These are phyloP conservation scores for Penicillium expansum DNA, from an alignment of 2,329 filamentous ascomycete species.

Conservation along the genomic window DNA sequence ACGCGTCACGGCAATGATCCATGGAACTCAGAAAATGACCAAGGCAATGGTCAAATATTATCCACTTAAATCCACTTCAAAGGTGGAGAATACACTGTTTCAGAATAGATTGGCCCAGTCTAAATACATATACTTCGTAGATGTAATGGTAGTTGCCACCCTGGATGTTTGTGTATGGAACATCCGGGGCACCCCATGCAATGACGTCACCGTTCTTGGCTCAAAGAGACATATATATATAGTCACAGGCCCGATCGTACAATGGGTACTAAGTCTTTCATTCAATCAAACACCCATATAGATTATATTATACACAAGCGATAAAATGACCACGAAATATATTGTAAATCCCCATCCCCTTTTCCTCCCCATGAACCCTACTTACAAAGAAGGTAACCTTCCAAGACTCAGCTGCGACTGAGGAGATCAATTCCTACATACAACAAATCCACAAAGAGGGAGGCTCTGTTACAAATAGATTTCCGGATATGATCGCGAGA, in stretches of 20 bases:
- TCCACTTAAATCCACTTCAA: too few relatives aligned
- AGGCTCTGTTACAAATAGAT: not conserved
- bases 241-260: not conserved
- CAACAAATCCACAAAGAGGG: not conserved
- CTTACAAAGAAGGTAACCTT: constrained; percentile 6
- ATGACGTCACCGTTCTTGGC: not conserved
- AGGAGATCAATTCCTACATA: constrained; percentile 4
- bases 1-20: not conserved
- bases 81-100: not conserved
- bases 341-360: not conserved
- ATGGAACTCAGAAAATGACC: not conserved
- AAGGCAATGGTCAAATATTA: not conserved
- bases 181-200: not conserved
- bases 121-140: not conserved
- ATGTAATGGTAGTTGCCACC: not conserved
- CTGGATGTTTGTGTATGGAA: not conserved
- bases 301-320: too few relatives aligned
- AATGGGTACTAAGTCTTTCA: not conserved
- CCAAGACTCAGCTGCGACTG: constrained; percentile 2
- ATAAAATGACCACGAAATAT: not conserved
- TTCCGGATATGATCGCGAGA: constrained; percentile 3
- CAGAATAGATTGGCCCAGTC: not conserved
- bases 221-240: not conserved
- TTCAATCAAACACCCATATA: too few relatives aligned
- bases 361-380: not conserved